phyloP scores from a whole-genome alignment of 306 rosid genomes.

The Cucurbita pepo region DNA sequence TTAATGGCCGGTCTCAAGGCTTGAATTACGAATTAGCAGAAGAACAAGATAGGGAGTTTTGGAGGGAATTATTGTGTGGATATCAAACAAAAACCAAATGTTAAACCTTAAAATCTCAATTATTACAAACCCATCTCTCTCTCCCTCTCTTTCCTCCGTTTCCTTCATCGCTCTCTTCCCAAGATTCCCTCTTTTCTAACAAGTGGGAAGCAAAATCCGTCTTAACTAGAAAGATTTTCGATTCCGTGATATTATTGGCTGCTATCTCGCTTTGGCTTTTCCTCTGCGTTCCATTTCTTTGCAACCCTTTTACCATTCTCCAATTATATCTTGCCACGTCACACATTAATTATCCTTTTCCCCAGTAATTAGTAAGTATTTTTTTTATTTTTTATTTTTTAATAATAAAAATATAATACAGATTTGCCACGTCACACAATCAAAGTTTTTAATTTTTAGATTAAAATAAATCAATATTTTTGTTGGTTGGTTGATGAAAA shows the following conservation, averaged over 20 bases:
- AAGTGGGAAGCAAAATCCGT: slow-evolving; percentile 28
- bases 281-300: not conserved
- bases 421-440: too few species aligned
- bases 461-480: not conserved
- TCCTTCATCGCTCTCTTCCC: not conserved
- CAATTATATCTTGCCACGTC: not conserved
- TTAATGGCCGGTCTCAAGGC: slow-evolving; percentile 23
- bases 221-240: slow-evolving; percentile 20
- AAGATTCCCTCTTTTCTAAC: not conserved
- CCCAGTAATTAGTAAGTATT: too few species aligned
- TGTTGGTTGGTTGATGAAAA: not conserved
- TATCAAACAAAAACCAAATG: slow-evolving; percentile 8
- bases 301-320: not conserved
- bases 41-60: not conserved
- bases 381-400: too few species aligned
- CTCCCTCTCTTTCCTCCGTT: not conserved
- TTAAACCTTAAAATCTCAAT: not conserved
- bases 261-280: not conserved
- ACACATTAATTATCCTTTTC: too few species aligned
- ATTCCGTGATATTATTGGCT: not conserved
- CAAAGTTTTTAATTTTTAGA: too few species aligned
- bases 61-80: slow-evolving; percentile 26
- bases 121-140: not conserved
- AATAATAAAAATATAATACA: too few species aligned
- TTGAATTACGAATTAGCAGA: not conserved